Evolutionary conservation across 805 yeast species (phyloP), one percentile per base, ranked within the genome.

Genomic region (Starmerella etchellsii): DNA sequence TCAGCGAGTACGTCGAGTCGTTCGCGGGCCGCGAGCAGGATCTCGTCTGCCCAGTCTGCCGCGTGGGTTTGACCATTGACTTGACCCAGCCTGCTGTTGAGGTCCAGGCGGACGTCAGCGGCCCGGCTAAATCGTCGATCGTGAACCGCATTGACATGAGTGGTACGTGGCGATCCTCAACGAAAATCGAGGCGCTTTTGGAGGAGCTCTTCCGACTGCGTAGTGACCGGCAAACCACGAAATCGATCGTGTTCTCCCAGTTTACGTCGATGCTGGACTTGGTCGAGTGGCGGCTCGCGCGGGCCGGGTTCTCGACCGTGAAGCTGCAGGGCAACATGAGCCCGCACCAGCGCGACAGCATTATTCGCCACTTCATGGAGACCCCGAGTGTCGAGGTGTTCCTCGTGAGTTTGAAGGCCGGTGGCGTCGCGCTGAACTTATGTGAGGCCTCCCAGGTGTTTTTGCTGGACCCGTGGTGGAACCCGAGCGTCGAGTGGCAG

Each of bases 391-490:
- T 88, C 30, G 98, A 91, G 59, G 94, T 91, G 8, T 91, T 91
- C 56, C 62, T 91, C 48, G 98, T 91, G 8, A 84, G 95, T 27
- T 69, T 91, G 53, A 91, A 91, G 57, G 99, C 99, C 0, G 99
- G 99, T 51, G 99, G 99, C 63, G 98, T 91, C 32, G 98, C 98
- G 0, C 68, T 91, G 50, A 91, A 91, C 58, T 67, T 91, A 49
- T 88, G 95, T 55, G 99, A 93, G 55, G 97, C 98, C 0, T 85
- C 93, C 2, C 97, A 88, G 55, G 97, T 91, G 35, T 91, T 91
- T 52, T 69, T 91, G 34, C 68, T 91, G 67, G 99, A 91, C 54
- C 97, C 97, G 27, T 91, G 98, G 98, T 91, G 98, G 97, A 93
- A 91, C 58, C 97, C 97, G 1, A 81, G 94, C 51, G 91, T 88